Percentiles rank a stretch among this genome's conserved stretches.
Evolutionary conservation across 345 rosid genomes (phyloP).

Genomic region (Melaleuca quinquenervia): DNA sequence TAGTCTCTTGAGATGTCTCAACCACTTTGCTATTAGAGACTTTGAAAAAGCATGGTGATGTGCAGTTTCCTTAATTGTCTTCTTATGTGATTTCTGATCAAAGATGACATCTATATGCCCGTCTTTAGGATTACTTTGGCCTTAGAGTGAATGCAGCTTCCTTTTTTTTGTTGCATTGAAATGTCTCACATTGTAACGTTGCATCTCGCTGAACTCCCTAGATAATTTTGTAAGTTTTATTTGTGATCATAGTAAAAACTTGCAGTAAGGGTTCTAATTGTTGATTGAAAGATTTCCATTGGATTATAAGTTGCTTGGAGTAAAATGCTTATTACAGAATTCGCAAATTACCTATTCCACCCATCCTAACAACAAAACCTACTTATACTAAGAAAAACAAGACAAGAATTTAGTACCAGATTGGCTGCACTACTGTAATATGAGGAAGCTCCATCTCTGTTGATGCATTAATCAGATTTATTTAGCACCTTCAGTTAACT

Average conservation of each 20-base stretch:
- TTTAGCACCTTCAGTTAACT: not conserved
- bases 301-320: not conserved
- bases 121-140: not conserved
- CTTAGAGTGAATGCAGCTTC: not conserved
- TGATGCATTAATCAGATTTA: not conserved
- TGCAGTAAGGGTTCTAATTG: not conserved
- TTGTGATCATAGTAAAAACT: not conserved
- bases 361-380: not conserved
- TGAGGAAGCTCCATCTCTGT: not conserved
- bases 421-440: not conserved
- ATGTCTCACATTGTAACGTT: not conserved
- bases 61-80: not conserved
- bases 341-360: not conserved
- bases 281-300: not conserved
- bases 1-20: not conserved
- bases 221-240: not conserved
- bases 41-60: not conserved
- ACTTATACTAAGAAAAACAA: not conserved
- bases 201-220: not conserved
- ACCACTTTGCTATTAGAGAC: not conserved
- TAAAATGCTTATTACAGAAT: not conserved
- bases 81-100: not conserved
- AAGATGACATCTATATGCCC: not conserved
- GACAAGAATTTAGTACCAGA: not conserved
- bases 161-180: not conserved